Conservation (phyloP, 2,329 filamentous ascomycete species). For the Aureobasidium lini region DNA sequence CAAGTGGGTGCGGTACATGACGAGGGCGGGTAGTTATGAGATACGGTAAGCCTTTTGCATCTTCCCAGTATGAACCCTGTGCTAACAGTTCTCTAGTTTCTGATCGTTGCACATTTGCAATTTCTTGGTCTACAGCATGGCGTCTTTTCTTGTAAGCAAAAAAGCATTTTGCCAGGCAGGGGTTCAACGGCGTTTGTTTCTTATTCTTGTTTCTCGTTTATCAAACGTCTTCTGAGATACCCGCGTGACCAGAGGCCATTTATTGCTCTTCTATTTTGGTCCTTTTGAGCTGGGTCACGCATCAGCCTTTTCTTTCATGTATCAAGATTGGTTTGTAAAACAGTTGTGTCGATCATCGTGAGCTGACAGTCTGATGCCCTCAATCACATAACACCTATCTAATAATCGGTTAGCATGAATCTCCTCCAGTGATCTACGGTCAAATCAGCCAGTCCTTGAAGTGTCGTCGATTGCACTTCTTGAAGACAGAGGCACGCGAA, state of each 20-base stretch:
- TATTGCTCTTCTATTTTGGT: not conserved
- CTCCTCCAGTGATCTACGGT: too few species aligned
- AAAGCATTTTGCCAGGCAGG: not conserved
- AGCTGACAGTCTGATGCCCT: not conserved
- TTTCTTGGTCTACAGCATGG: not conserved
- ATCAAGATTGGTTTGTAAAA: not conserved
- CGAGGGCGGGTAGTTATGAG: constrained; percentile 92
- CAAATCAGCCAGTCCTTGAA: too few species aligned
- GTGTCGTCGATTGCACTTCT: too few species aligned
- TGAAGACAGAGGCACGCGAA: not conserved
- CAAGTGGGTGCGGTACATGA: constrained; percentile 99
- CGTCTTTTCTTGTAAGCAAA: constrained; percentile 3
- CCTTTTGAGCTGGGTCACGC: constrained; percentile 2
- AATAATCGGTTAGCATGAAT: too few species aligned
- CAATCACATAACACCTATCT: too few species aligned
- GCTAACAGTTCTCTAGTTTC: not conserved
- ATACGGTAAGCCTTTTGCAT: constrained; percentile 56
- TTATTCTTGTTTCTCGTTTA: not conserved
- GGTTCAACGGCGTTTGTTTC: not conserved
- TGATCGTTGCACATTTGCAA: not conserved
- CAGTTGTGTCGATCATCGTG: not conserved
- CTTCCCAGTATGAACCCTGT: not conserved
- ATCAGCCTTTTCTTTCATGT: not conserved
- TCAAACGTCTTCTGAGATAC: constrained; percentile 7
- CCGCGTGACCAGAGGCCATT: constrained; percentile 1